phyloP scores from a whole-genome alignment of 352 stramenopile genomes.

The Elongisporangium prolatum region DNA sequence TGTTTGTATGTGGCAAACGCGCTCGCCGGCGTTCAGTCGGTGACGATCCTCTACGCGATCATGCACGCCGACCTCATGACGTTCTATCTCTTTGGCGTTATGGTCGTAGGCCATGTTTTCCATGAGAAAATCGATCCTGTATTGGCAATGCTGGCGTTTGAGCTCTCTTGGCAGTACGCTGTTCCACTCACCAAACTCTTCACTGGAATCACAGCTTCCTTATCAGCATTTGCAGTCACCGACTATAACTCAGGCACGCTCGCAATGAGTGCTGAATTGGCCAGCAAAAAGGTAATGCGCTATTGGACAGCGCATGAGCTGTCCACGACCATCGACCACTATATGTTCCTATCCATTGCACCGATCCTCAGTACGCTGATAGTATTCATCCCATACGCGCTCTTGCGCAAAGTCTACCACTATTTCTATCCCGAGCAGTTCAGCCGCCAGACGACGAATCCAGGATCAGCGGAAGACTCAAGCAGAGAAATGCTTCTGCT shows the following conservation, averaged over 20 bases:
- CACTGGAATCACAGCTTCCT: background rate
- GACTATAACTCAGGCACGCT: background rate
- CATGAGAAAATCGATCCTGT: slow-evolving; percentile 4
- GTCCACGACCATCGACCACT: slow-evolving; percentile 10
- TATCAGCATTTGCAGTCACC: background rate
- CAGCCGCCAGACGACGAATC: background rate
- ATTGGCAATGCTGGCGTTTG: slow-evolving; percentile 4
- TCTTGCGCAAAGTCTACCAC: slow-evolving; percentile 22
- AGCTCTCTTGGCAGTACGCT: slow-evolving; percentile 1
- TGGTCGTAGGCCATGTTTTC: slow-evolving; percentile 20
- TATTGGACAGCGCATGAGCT: slow-evolving; percentile 27
- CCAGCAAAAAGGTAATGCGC: slow-evolving; percentile 19
- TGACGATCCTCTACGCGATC: slow-evolving; percentile 24
- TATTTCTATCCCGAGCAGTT: slow-evolving; percentile 17
- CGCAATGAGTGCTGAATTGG: background rate
- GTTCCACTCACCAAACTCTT: background rate
- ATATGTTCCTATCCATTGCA: slow-evolving; percentile 16
- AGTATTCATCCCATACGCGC: slow-evolving; percentile 8
- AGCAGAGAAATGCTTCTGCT: slow-evolving; percentile 13
- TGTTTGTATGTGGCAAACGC: slow-evolving; percentile 14
- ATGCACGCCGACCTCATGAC: slow-evolving; percentile 38
- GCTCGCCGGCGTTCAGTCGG: slow-evolving; percentile 12
- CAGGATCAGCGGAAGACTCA: background rate
- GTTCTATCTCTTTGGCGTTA: slow-evolving; percentile 25
- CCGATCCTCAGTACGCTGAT: slow-evolving; percentile 17